These are phyloP conservation scores for Geranium rotundifolium DNA, from an alignment of 345 rosid genomes.

Conservation along the genomic window DNA sequence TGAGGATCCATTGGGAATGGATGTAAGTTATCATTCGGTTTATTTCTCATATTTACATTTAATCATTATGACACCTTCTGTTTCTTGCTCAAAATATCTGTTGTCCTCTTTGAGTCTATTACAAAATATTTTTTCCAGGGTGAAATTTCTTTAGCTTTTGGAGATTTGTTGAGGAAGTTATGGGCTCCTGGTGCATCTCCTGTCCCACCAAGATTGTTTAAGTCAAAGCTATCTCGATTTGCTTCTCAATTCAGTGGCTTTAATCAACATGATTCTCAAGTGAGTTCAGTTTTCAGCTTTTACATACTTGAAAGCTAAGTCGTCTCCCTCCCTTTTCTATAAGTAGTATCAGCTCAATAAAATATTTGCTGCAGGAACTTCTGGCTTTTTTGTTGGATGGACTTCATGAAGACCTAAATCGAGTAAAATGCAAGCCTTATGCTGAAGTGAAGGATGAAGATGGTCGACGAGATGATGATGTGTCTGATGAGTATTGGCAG, in stretches of 20 bases:
- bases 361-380: constrained; percentile 52
- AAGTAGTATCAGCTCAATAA: constrained; percentile 9
- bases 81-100: constrained; percentile 6
- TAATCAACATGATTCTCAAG: constrained; percentile 99
- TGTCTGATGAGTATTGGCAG: constrained; percentile 93
- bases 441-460: constrained; percentile 86
- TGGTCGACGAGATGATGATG: constrained; percentile 67
- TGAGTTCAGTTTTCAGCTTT: constrained; percentile 21
- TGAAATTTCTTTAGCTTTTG: constrained; percentile 90
- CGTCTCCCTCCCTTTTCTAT: background rate
- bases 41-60: constrained; percentile 4
- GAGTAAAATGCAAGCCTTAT: constrained; percentile 82
- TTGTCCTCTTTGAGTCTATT: background rate
- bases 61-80: constrained; percentile 5
- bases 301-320: background rate
- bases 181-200: constrained; percentile 94
- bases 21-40: constrained; percentile 36
- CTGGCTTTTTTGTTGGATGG: constrained; percentile 95
- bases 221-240: constrained; percentile 89
- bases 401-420: constrained; percentile 95
- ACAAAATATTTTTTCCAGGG: constrained; percentile 42
- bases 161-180: constrained; percentile 76
- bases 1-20: constrained; percentile 88
- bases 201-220: constrained; percentile 76
- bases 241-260: constrained; percentile 94